Percentiles rank a stretch among this genome's conserved stretches.
These are phyloP conservation scores for Centrapalus pauciflorus DNA, from an alignment of 129 eudicot species.

Conservation along the genomic window DNA sequence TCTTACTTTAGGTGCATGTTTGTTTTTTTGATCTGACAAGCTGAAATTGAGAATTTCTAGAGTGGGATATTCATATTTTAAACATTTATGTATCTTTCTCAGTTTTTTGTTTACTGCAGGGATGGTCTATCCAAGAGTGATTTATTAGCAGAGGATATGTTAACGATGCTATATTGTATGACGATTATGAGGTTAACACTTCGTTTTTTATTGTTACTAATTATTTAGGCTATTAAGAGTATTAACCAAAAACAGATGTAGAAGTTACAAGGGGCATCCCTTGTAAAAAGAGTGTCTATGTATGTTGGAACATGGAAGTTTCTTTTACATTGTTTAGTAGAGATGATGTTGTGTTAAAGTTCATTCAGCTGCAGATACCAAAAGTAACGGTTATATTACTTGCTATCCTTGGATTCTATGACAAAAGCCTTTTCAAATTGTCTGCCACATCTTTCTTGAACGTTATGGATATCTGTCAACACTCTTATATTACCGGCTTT, in stretches of 20 bases:
- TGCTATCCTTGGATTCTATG: no score
- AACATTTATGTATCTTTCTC: neutral
- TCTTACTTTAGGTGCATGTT: slow-evolving; percentile 49
- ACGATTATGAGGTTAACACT: slow-evolving; percentile 65
- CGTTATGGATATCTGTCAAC: no score
- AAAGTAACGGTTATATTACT: no score
- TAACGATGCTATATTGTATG: slow-evolving; percentile 79
- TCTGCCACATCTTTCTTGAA: neutral
- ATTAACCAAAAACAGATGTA: neutral
- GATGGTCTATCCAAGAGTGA: slow-evolving; percentile 28
- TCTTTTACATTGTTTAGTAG: neutral
- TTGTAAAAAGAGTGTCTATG: neutral
- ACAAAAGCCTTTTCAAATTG: no score
- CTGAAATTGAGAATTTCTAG: neutral
- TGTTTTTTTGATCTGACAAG: neutral
- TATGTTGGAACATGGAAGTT: no score
- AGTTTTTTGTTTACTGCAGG: slow-evolving; percentile 36
- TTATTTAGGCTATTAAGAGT: neutral
- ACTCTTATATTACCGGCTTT: no score
- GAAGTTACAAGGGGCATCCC: neutral
- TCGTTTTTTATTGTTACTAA: neutral
- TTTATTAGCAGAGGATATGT: slow-evolving; percentile 55
- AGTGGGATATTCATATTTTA: neutral
- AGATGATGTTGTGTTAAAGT: neutral
- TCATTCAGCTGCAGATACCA: neutral